Percentiles rank a stretch among this genome's conserved stretches.
phyloP scores from a whole-genome alignment of 768 basidiomycete species.

The Calocera viscosa region DNA sequence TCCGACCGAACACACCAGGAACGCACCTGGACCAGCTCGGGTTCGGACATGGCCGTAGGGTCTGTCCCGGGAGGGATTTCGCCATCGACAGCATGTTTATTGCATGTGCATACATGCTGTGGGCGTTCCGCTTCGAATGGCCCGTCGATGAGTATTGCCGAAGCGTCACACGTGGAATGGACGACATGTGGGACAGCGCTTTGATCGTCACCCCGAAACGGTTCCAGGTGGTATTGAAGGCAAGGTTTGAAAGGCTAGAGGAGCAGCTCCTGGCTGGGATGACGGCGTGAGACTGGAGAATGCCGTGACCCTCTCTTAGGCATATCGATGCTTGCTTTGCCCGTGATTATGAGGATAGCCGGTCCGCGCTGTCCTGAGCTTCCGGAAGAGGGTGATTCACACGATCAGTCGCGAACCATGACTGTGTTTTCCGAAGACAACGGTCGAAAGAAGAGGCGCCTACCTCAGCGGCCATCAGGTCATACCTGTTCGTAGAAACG shows the following conservation, averaged over 20 bases:
- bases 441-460: no score
- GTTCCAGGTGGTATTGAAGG: not conserved
- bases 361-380: no score
- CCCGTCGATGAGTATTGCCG: not conserved
- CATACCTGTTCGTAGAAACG: no score
- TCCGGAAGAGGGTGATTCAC: no score
- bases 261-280: not conserved
- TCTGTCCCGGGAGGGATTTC: not conserved
- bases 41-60: not conserved
- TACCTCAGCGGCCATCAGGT: no score
- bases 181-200: not conserved
- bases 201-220: not conserved
- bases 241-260: not conserved
- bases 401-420: no score
- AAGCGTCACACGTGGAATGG: not conserved
- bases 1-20: not conserved
- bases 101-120: not conserved
- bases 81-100: not conserved
- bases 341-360: not conserved
- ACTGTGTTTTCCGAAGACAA: no score
- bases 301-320: no score
- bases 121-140: not conserved
- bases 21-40: not conserved
- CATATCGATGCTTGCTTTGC: no score
- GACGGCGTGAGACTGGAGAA: no score